phyloP scores from a whole-genome alignment of 371 early-diverging fungal species.

The Coemansia sp. region DNA sequence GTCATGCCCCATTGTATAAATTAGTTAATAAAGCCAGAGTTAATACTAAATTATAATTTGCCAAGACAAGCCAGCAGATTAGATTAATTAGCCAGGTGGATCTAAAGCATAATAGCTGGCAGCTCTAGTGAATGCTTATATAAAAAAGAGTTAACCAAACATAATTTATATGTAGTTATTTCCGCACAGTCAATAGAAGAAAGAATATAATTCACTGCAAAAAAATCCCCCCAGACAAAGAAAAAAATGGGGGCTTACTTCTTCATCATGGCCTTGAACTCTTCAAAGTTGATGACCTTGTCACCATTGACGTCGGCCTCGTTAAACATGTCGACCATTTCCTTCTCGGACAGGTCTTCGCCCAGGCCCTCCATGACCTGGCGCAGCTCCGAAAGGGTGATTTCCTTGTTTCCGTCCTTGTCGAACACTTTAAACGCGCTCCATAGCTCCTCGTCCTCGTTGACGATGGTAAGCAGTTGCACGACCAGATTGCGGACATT shows the following conservation, averaged over 20 bases:
- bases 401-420: constrained; percentile 12
- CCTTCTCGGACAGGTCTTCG: constrained; percentile 4
- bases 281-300: constrained; percentile 8
- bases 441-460: neutral
- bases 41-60: too few species aligned
- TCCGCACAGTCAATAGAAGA: too few species aligned
- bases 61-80: too few species aligned
- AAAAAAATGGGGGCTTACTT: neutral
- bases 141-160: too few species aligned
- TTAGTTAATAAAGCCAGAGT: too few species aligned
- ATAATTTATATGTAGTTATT: too few species aligned
- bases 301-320: constrained; percentile 14
- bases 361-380: constrained; percentile 14
- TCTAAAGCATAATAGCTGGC: too few species aligned
- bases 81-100: too few species aligned
- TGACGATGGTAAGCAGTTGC: neutral
- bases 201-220: too few species aligned
- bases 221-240: too few species aligned
- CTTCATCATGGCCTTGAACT: constrained; percentile 16
- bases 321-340: constrained; percentile 11
- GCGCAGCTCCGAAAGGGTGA: constrained; percentile 1
- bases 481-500: constrained; percentile 1
- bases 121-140: too few species aligned
- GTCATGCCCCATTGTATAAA: too few species aligned
- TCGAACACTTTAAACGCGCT: constrained; percentile 17